phyloP scores from a whole-genome alignment of 805 yeast species.

The Barnettozyma wickerhamii region DNA sequence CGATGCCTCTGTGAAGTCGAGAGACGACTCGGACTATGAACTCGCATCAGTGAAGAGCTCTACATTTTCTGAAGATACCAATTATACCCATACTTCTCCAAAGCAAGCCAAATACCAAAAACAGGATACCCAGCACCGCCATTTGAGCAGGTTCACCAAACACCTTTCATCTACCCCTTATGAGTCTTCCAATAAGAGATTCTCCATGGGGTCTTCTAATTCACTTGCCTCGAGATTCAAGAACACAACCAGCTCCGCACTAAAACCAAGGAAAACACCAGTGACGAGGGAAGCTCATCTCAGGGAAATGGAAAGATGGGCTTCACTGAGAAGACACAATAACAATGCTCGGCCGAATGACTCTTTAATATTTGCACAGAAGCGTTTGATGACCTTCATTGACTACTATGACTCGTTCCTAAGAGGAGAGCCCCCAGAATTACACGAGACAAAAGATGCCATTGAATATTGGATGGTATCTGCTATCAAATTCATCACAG shows the following conservation, averaged over 20 bases:
- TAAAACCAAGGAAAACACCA: conserved; percentile 1
- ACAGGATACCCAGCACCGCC: background rate
- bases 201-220: conserved; percentile 2
- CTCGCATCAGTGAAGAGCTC: background rate
- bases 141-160: conserved; percentile 9
- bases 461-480: conserved; percentile 20
- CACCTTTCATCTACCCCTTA: conserved; percentile 18
- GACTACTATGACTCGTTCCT: conserved; percentile 18
- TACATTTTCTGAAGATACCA: background rate
- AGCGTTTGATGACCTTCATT: conserved; percentile 16
- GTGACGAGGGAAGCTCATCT: conserved; percentile 13
- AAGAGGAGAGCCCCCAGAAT: conserved; percentile 1
- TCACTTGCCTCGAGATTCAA: background rate
- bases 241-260: background rate
- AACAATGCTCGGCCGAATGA: conserved; percentile 9
- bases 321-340: conserved; percentile 9
- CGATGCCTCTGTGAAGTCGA: background rate
- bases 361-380: conserved; percentile 15
- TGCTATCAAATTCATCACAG: conserved; percentile 20
- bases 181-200: conserved; percentile 1
- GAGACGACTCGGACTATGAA: background rate
- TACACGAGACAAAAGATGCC: conserved; percentile 10
- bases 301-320: conserved; percentile 20
- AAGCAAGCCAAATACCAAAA: background rate
- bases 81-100: conserved; percentile 1